Percentiles rank a stretch among this genome's conserved stretches.
These are phyloP conservation scores for Komagataella kurtzmanii DNA, from an alignment of 805 yeast species.

Conservation along the genomic window DNA sequence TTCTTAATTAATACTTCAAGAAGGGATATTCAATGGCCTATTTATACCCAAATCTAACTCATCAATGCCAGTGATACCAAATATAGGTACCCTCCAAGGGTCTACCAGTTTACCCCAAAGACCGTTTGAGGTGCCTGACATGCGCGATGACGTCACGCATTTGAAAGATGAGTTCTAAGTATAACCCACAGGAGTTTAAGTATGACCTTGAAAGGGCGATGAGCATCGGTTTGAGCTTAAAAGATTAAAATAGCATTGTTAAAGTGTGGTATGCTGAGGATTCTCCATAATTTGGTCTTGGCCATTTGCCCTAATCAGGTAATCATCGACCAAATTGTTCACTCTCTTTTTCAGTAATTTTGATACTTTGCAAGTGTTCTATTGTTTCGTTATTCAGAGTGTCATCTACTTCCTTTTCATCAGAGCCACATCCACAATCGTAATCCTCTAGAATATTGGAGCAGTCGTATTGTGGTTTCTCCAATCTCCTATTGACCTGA, in stretches of 20 bases:
- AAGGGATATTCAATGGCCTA: not conserved
- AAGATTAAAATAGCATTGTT: not conserved
- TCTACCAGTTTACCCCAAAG: not conserved
- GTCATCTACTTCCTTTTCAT: slow-evolving; percentile 36
- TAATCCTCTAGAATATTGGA: slow-evolving; percentile 75
- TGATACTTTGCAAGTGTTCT: slow-evolving; percentile 30
- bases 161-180: not conserved
- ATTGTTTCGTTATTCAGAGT: slow-evolving; percentile 13
- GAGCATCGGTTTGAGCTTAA: not conserved
- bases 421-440: slow-evolving; percentile 91
- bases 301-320: not conserved
- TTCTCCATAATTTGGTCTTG: not conserved
- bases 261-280: not conserved
- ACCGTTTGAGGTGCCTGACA: not conserved
- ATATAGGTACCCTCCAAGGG: too few species aligned
- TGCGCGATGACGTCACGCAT: not conserved
- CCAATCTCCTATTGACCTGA: slow-evolving; percentile 61
- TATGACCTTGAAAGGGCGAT: not conserved
- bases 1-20: not conserved
- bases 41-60: not conserved
- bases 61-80: not conserved
- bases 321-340: slow-evolving; percentile 29
- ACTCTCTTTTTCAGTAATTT: slow-evolving; percentile 30
- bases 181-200: not conserved
- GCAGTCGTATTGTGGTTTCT: slow-evolving; percentile 73